These are phyloP conservation scores for Lactarius indigo DNA, from an alignment of 768 basidiomycete species.

Conservation along the genomic window DNA sequence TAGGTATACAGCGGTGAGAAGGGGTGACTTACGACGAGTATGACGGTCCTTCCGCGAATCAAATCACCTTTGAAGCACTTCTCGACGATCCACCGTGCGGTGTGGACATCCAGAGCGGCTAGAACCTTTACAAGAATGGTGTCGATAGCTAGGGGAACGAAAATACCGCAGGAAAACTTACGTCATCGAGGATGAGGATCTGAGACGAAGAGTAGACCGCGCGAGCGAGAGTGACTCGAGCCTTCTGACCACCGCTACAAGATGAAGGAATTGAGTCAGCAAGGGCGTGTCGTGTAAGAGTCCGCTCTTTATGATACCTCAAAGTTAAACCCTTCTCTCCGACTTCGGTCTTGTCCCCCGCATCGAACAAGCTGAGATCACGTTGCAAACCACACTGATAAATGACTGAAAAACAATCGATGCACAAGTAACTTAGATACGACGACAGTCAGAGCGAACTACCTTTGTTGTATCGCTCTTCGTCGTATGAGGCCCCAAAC, in stretches of 20 bases:
- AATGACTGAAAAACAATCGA: background rate
- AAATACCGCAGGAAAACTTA: conserved; percentile 28
- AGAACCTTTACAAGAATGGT: conserved; percentile 33
- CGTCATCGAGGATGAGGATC: conserved; percentile 73
- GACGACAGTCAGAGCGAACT: background rate
- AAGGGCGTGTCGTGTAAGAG: background rate
- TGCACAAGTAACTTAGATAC: background rate
- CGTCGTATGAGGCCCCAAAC: conserved; percentile 46
- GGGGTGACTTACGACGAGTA: no score
- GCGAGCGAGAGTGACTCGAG: conserved; percentile 52
- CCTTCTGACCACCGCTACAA: conserved; percentile 54
- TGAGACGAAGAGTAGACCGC: conserved; percentile 60
- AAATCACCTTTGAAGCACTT: no score
- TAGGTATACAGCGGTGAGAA: background rate
- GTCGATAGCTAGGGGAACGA: background rate
- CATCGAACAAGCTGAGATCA: conserved; percentile 46
- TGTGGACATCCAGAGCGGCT: no score
- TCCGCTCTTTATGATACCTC: conserved; percentile 27
- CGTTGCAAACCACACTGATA: conserved; percentile 32
- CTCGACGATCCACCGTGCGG: no score
- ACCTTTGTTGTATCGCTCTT: conserved; percentile 42
- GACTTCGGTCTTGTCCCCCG: conserved; percentile 51
- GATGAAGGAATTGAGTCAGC: background rate
- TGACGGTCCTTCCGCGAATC: no score
- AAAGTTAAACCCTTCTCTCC: conserved; percentile 56